A percentile compares a stretch with the other conserved stretches of the same genome.
Evolutionary conservation across 2,329 filamentous ascomycete species (phyloP).

Genomic region (Lasiodiplodia sp.): DNA sequence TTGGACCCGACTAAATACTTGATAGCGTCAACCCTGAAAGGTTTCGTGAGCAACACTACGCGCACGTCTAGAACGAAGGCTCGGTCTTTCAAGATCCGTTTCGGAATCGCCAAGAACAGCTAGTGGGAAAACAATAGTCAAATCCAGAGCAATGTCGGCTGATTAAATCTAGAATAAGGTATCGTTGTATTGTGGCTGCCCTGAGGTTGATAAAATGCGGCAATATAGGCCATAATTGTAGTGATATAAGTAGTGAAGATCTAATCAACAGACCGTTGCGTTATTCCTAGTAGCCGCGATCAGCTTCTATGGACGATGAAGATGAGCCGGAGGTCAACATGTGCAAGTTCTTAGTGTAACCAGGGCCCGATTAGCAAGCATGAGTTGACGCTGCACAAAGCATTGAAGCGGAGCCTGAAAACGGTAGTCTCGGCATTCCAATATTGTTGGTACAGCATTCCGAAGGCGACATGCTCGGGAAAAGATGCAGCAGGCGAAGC

Average conservation of each 20-base stretch:
- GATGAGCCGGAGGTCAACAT: not conserved
- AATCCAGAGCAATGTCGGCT: not conserved
- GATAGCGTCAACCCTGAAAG: not conserved
- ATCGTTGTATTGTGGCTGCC: not conserved
- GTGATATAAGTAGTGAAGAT: not conserved
- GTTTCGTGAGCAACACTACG: not conserved
- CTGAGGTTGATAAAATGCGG: not conserved
- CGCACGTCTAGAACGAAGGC: not conserved
- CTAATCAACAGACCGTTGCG: not conserved
- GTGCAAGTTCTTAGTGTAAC: not conserved
- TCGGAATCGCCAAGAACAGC: not conserved
- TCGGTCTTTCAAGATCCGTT: not conserved
- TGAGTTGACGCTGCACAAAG: not conserved
- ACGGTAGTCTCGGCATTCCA: not conserved
- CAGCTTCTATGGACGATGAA: not conserved
- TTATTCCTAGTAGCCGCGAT: not conserved
- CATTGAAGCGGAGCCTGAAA: not conserved
- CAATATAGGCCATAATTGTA: not conserved
- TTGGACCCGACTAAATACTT: not conserved
- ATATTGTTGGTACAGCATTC: not conserved
- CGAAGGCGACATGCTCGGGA: not conserved
- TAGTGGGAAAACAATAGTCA: not conserved
- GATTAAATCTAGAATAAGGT: not conserved
- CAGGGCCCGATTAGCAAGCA: not conserved
- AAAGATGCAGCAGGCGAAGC: not conserved